Evolutionary conservation across 768 basidiomycete species (phyloP), one percentile per base, ranked within the genome.

Genomic region (Exidia glandulosa): DNA sequence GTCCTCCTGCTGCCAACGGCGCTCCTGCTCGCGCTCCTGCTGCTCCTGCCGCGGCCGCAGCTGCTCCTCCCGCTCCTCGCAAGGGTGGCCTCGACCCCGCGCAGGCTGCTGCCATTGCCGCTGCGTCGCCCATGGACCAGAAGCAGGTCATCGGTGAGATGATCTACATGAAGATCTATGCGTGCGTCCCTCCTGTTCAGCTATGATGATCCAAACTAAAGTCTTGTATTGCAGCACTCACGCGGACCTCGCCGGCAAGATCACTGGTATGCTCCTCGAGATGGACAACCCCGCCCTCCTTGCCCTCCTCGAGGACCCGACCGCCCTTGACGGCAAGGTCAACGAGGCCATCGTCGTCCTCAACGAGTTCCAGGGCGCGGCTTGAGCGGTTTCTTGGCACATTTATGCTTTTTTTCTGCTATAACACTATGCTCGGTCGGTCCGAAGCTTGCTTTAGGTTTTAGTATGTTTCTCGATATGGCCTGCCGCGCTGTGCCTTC

Each of bases 71-170:
- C 23, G 76, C 79, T 48, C 75, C 85, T 27, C 73, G 76, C 61
- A 54, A 54, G 50, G 25, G 50, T 25, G 25, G 25, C 19, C 80
- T 90, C 61, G 84, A 81, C 55, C 76, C 90, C 25, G 79, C 84
- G 68, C 50, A 54, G 50, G 12, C 13, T 23, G 30, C 50, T 6
- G 68, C 79, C 10, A 77, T 88, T 62, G 81, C 81, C 47, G 78
- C 68, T 62, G 83, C 83, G 27, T 73, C 79, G 55, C 82, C 85
- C 34, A 76, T 79, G 72, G 95, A 98, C 74, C 94, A 97, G 83
- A 99, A 99, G 80, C 96, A 99, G 74, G 93, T 97, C 88, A 80
- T 99, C 55, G 96, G 96, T 66, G 96, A 99, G 76, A 84, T 89
- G 56, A 84, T 97, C 66, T 97, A 97, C 77, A 86, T 95, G 82